These are phyloP conservation scores for Penicillium janthinellum DNA, from an alignment of 2,329 filamentous ascomycete genomes.

Conservation along the genomic window DNA sequence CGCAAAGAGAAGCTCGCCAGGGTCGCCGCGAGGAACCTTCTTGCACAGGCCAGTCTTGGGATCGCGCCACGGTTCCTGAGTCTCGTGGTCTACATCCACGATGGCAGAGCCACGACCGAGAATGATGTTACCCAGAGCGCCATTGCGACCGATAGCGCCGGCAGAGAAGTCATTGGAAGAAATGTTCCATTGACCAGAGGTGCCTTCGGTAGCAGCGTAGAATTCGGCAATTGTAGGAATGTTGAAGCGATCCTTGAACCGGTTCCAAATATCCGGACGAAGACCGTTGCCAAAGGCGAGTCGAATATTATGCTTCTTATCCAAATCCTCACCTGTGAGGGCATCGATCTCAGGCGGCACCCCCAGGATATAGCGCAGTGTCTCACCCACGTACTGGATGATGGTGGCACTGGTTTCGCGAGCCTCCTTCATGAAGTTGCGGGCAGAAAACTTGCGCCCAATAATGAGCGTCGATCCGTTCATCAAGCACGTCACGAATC, in stretches of 20 bases:
- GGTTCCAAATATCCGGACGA: conserved; percentile 81
- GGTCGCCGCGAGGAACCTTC: conserved; percentile 58
- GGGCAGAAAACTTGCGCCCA: conserved; percentile 76
- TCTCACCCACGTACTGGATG: conserved; percentile 88
- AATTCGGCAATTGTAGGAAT: conserved; percentile 76
- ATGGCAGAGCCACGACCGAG: conserved; percentile 57
- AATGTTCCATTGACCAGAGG: conserved; percentile 70
- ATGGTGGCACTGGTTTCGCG: conserved; percentile 70
- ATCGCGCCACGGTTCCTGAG: conserved; percentile 68
- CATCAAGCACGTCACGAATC: conserved; percentile 63
- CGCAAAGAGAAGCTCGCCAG: conserved; percentile 75
- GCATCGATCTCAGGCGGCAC: conserved; percentile 64
- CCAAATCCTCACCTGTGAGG: conserved; percentile 66
- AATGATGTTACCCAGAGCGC: conserved; percentile 61
- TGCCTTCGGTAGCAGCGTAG: conserved; percentile 76
- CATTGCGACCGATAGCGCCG: conserved; percentile 78
- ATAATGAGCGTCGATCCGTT: conserved; percentile 68
- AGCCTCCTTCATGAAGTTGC: conserved; percentile 75
- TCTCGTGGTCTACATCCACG: conserved; percentile 71
- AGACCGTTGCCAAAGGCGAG: conserved; percentile 82
- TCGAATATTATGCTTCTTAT: conserved; percentile 72
- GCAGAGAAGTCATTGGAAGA: conserved; percentile 70
- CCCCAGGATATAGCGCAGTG: conserved; percentile 76
- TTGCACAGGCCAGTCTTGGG: conserved; percentile 69
- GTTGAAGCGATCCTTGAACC: conserved; percentile 78